Base-by-base conservation (phyloP, 2,329 filamentous ascomycete species). In the Tolypocladium sp. region DNA sequence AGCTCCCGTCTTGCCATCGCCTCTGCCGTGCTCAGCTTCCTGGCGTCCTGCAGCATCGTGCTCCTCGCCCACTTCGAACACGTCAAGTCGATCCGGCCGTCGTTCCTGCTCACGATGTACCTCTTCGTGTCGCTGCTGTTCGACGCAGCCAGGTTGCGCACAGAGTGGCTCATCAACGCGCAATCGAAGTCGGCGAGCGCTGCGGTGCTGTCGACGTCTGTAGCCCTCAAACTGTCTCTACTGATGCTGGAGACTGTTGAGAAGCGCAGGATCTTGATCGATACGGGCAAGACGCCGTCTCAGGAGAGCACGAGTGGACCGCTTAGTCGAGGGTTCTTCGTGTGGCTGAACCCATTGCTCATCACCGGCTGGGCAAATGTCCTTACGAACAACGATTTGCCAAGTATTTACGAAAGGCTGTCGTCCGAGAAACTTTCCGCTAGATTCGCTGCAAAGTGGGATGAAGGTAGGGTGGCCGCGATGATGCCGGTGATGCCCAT, bases 231-330 rank as follows among this genome's bases (percentile, higher is more conserved):
- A 4, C 30, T 71, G 2, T 63, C 57, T 0, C 46, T 73, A 1
- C 56, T 73, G 2, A 57, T 64, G 3, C 58, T 73, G 0, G 70
- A 72, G 37, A 68, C 66, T 1, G 58, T 71, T 0, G 71, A 73
- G 57, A 73, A 73, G 61, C 66, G 69, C 9, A 60, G 44, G 8
- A 70, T 73, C 0, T 56, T 73, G 27, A 62, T 72, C 4, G 69
- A 78, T 6, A 67, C 81, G 3, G 78, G 75, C 54, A 67, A 69
- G 1, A 61, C 65, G 2, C 74, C 72, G 49, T 79, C 81, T 1
- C 76, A 73, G 0, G 83, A 86, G 64, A 76, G 76, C 3, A 82
- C 77, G 2, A 79, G 76, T 25, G 71, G 71, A 0, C 70, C 68
- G 0, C 62, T 72, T 2, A 69, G 60, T 35, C 67, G 69, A 0